Evolutionary conservation across 352 stramenopile species (phyloP), one percentile per base, ranked within the genome.

Genomic region (Halophytophthora batemanensis): DNA sequence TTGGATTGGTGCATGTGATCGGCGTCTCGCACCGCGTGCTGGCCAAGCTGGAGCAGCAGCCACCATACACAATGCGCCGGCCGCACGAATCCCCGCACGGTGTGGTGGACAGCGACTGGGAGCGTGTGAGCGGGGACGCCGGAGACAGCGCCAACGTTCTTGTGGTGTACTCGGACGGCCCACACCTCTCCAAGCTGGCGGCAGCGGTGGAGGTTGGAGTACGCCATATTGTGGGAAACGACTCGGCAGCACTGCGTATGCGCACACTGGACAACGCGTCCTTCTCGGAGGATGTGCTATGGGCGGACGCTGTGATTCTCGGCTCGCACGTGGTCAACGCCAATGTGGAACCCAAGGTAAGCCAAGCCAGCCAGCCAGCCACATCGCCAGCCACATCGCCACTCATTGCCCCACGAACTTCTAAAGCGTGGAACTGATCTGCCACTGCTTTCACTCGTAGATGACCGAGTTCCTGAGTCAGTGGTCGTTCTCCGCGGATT

Each of bases 281-380:
- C n/a, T 94, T 93, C 46, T 29, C 60, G 7, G 61, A 79, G n/a
- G 84, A 95, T 50, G 84, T 96, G 12, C 47, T 83, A 45, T 91
- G 83, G 73, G 84, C 86, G 0, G 82, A 96, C 60, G 84, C 84
- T 1, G 63, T 96, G 13, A 79, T 96, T 37, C 73, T 96, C 18
- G 86, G 86, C 33, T 82, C 75, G 13, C 80, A 92, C 37, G 86
- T 96, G 17, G 71, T 92, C 28, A 94, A 96, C 53, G 86, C 83
- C 33, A 96, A 96, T 56, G 74, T 96, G 11, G 84, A 96, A 52
- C 82, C 86, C 7, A 82, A 89, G 66, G 78, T 87, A 50, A 17
- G 69, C 42, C 35, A 6, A 15, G 1, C 7, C 3, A 40, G n/a
- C n/a, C n/a, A n/a, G n/a, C n/a, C n/a, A n/a, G n/a, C n/a, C n/a